Percentiles rank a stretch among this genome's conserved stretches.
phyloP scores from a whole-genome alignment of 2,329 filamentous ascomycete genomes.

The Cytospora mali region DNA sequence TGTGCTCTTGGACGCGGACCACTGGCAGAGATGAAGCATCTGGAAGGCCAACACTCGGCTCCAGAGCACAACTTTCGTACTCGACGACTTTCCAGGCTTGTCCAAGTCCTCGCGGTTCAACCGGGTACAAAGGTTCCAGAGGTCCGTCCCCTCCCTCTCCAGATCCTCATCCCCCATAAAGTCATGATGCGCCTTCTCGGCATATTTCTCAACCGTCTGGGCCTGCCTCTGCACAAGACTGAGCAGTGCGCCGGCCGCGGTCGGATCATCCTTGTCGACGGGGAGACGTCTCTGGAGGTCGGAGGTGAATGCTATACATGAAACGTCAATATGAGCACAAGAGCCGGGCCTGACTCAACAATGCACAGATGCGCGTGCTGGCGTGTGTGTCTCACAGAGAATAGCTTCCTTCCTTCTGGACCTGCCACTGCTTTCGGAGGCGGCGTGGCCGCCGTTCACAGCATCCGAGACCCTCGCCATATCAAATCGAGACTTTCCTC shows the following conservation, averaged over 20 bases:
- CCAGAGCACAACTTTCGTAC: slow-evolving; percentile 39
- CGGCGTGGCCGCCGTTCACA: slow-evolving; percentile 6
- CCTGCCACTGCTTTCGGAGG: slow-evolving; percentile 1
- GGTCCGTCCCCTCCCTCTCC: slow-evolving; percentile 55
- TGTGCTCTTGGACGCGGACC: slow-evolving; percentile 34
- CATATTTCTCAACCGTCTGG: slow-evolving; percentile 36
- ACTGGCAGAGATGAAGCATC: slow-evolving; percentile 62
- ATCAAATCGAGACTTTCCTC: not conserved
- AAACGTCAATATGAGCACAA: slow-evolving; percentile 8
- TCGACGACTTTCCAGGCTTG: not conserved
- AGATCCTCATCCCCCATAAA: slow-evolving; percentile 47
- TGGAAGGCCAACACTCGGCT: slow-evolving; percentile 64
- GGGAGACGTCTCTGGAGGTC: slow-evolving; percentile 36
- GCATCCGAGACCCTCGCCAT: slow-evolving; percentile 16
- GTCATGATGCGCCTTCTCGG: slow-evolving; percentile 37
- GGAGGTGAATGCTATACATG: slow-evolving; percentile 23
- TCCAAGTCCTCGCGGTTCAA: slow-evolving; percentile 42
- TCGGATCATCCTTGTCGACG: slow-evolving; percentile 32
- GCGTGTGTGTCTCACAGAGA: slow-evolving; percentile 8
- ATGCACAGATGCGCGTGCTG: too few relatives aligned
- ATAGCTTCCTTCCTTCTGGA: slow-evolving; percentile 13
- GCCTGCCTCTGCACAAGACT: slow-evolving; percentile 46
- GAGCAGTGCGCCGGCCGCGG: slow-evolving; percentile 39
- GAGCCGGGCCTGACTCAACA: not conserved
- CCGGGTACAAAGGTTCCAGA: slow-evolving; percentile 70